Base-by-base conservation (phyloP, 306 rosid species). In the Mimosa bimucronata region DNA sequence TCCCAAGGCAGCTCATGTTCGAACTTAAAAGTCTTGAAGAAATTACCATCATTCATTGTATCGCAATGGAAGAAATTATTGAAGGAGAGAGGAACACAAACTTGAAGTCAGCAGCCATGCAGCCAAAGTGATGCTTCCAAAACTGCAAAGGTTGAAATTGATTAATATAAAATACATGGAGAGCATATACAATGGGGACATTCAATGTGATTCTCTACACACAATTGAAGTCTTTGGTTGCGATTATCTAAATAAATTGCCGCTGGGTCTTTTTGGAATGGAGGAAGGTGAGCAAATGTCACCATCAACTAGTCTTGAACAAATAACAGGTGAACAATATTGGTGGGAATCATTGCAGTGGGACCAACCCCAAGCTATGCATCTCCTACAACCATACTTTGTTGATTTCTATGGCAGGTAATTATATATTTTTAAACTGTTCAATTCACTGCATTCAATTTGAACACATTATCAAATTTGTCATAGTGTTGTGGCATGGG, bases 141-240 rank as follows among this genome's bases (percentile, higher is more conserved):
- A 70, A 29, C 23, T 70, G 28, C 16, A 23, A 3, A 70, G 57
- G 21, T 9, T 70, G 38, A 70, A 8, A 8, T 13, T 70, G 11
- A 0, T 1, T 11, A 0, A 12, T 13, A 1, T 70, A 19, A 21
- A 1, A 0, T 12, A 25, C 2, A 10, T 44, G n/a, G 41, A 50
- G 3, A 50, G 53, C 14, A 77, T 67, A 23, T 77, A 34, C 41
- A 21, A 9, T 13, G 26, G 28, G 14, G 26, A 15, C 10, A 6
- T 77, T 7, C 12, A 16, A 31, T 77, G 75, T 5, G 1, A 26
- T 77, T 77, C 81, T 48, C 75, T 66, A 2, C 0, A 23, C 57
- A 30, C 31, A 3, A 14, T 77, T 29, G n/a, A 37, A 66, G 66
- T 50, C 16, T 0, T 2, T 0, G 0, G 0, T 4, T 57, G 65